Conservation (phyloP, 495 filamentous ascomycete genomes). For the Podospora appendiculata region DNA sequence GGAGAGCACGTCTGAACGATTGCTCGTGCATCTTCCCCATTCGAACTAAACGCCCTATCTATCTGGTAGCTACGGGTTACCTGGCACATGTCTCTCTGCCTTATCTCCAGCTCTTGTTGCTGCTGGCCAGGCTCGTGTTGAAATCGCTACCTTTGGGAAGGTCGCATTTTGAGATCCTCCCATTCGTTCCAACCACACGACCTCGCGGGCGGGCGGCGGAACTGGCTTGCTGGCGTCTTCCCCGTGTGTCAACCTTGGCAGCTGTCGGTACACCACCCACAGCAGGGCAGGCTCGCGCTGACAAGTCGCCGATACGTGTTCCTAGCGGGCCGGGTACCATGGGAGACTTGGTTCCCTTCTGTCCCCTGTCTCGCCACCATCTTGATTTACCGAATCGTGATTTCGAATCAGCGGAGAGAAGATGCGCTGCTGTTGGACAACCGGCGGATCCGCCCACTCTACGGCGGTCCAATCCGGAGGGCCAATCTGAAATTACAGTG, state of each 20-base stretch:
- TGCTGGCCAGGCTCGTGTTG: too few relatives aligned
- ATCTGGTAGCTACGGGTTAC: too few relatives aligned
- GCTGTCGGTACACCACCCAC: background rate
- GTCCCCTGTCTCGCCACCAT: conserved; percentile 11
- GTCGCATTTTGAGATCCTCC: too few relatives aligned
- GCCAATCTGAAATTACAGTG: conserved; percentile 12
- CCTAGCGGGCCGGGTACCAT: background rate
- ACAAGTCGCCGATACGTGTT: background rate
- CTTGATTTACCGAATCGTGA: conserved; percentile 1
- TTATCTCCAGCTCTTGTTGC: too few relatives aligned
- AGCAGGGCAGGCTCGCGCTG: background rate
- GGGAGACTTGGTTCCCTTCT: conserved; percentile 5
- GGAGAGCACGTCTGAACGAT: too few relatives aligned
- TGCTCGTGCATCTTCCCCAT: too few relatives aligned
- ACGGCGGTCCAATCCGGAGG: conserved; percentile 5
- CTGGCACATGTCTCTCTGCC: too few relatives aligned
- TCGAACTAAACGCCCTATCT: too few relatives aligned
- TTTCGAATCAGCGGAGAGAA: conserved; percentile 8
- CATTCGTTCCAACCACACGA: too few relatives aligned
- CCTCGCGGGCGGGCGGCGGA: too few relatives aligned
- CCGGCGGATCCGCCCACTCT: conserved; percentile 1
- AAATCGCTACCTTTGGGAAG: too few relatives aligned
- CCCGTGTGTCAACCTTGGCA: conserved; percentile 5
- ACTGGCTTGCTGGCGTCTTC: background rate
- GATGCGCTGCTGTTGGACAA: background rate